Percentiles rank a stretch among this genome's conserved stretches.
Evolutionary conservation across 1,284 basidiomycete species (phyloP).

Genomic region (Papiliotrema nemorosa): DNA sequence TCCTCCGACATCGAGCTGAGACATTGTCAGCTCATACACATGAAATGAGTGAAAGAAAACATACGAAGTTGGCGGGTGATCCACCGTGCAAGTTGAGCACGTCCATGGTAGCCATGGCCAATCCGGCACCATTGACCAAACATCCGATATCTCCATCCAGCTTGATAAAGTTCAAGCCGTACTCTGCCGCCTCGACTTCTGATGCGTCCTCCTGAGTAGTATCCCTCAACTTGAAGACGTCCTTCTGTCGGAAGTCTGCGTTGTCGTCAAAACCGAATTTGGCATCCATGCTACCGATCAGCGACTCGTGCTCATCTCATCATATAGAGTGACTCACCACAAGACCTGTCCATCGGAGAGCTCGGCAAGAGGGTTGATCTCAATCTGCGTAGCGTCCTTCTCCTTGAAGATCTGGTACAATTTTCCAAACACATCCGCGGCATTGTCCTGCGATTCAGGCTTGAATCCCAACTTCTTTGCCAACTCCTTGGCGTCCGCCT

Average conservation of each 20-base stretch:
- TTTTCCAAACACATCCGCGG: constrained; percentile 90
- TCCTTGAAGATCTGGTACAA: constrained; percentile 98
- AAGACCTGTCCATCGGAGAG: constrained; percentile 88
- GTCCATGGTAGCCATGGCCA: constrained; percentile 99
- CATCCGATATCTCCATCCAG: constrained; percentile 97
- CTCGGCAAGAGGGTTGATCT: constrained; percentile 99
- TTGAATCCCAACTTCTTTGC: constrained; percentile 92
- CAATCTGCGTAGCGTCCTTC: constrained; percentile 98
- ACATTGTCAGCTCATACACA: background rate
- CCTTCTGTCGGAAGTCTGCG: constrained; percentile 94
- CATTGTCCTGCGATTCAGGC: constrained; percentile 68
- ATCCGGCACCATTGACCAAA: constrained; percentile 96
- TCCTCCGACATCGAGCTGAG: constrained; percentile 85
- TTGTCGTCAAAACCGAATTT: constrained; percentile 99
- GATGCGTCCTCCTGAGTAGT: constrained; percentile 93
- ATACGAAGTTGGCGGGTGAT: constrained; percentile 82
- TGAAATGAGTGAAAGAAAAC: background rate
- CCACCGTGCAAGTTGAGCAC: constrained; percentile 93
- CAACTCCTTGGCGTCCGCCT: constrained; percentile 68
- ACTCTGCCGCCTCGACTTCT: constrained; percentile 82
- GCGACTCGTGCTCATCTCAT: no score
- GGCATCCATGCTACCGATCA: constrained; percentile 96
- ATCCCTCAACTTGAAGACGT: constrained; percentile 86
- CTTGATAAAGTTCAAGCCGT: constrained; percentile 98
- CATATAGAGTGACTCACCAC: constrained; percentile 76